Conservation (phyloP, 1,284 basidiomycete species). For the Stereum hirsutum region DNA sequence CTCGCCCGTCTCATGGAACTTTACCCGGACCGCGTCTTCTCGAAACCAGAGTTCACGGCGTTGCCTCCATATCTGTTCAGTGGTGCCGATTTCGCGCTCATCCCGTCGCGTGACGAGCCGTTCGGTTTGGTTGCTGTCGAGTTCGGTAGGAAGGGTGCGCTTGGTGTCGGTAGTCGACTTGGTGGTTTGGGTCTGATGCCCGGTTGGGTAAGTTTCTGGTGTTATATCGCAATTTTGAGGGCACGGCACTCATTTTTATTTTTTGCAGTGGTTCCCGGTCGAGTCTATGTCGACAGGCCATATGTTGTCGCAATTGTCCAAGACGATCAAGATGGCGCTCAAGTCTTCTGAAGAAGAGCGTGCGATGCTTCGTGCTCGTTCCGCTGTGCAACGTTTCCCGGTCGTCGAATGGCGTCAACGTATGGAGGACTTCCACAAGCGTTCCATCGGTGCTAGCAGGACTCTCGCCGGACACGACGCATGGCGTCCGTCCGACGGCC, state of each 20-base stretch:
- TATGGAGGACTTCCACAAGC: constrained; percentile 88
- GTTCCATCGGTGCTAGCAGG: constrained; percentile 71
- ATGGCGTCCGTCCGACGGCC: constrained; percentile 69
- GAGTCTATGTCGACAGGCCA: constrained; percentile 86
- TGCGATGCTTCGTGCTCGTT: constrained; percentile 84
- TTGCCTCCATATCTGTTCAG: constrained; percentile 90
- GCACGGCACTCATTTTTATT: constrained; percentile 7
- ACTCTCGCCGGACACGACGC: constrained; percentile 61
- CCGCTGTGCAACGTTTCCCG: constrained; percentile 90
- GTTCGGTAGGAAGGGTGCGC: constrained; percentile 90
- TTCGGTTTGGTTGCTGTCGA: constrained; percentile 93
- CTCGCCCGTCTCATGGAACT: constrained; percentile 87
- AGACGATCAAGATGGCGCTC: constrained; percentile 88
- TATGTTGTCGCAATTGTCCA: constrained; percentile 90
- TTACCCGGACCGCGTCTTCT: constrained; percentile 87
- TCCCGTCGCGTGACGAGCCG: constrained; percentile 90
- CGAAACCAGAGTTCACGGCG: constrained; percentile 90
- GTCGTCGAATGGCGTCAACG: constrained; percentile 94
- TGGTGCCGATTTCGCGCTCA: constrained; percentile 89
- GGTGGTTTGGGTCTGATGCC: constrained; percentile 94
- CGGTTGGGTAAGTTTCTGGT: constrained; percentile 68
- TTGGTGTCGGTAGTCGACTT: constrained; percentile 87
- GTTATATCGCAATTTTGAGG: not conserved
- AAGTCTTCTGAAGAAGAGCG: constrained; percentile 87
- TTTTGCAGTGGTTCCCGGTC: constrained; percentile 82